Percentiles rank a stretch among this genome's conserved stretches.
phyloP scores from a whole-genome alignment of 1,139 yeast genomes.

The Yamadazyma atlantica region DNA sequence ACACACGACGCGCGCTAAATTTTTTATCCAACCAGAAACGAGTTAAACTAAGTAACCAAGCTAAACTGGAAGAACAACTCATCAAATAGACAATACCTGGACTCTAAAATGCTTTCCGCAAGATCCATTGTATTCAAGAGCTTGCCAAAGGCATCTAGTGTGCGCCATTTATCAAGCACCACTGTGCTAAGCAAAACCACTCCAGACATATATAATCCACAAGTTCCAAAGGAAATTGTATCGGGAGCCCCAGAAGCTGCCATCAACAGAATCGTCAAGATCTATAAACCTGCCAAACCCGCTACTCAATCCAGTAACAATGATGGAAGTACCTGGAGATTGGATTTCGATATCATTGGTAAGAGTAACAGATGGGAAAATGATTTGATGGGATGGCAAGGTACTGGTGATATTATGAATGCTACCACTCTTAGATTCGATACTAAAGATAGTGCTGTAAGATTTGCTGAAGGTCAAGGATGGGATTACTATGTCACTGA shows the following conservation, averaged over 20 bases:
- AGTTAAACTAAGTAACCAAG: neutral
- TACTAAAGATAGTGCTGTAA: conserved; percentile 72
- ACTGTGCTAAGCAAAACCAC: conserved; percentile 16
- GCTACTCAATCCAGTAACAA: conserved; percentile 78
- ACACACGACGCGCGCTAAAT: neutral
- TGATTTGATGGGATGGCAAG: conserved; percentile 84
- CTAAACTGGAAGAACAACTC: too few species aligned
- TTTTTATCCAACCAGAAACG: conserved; percentile 1
- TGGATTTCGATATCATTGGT: conserved; percentile 82
- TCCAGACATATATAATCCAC: conserved; percentile 23
- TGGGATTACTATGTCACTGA: conserved; percentile 85
- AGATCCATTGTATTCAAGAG: neutral
- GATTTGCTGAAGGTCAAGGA: conserved; percentile 81
- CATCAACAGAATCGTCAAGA: conserved; percentile 69
- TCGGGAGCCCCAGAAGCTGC: conserved; percentile 83
- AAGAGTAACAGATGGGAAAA: conserved; percentile 88
- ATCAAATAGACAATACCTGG: neutral
- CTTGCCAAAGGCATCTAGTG: neutral
- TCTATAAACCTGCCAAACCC: conserved; percentile 73
- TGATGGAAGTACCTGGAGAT: conserved; percentile 62
- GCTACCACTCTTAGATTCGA: conserved; percentile 78
- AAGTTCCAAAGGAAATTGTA: conserved; percentile 53
- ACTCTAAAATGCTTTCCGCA: neutral
- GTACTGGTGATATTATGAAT: conserved; percentile 83
- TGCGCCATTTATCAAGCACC: conserved; percentile 23